Evolutionary conservation across 225 moss, liverwort and hornwort genomes (phyloP), one percentile per base, ranked within the genome.

Genomic region (Antitrichia curtipendula): DNA sequence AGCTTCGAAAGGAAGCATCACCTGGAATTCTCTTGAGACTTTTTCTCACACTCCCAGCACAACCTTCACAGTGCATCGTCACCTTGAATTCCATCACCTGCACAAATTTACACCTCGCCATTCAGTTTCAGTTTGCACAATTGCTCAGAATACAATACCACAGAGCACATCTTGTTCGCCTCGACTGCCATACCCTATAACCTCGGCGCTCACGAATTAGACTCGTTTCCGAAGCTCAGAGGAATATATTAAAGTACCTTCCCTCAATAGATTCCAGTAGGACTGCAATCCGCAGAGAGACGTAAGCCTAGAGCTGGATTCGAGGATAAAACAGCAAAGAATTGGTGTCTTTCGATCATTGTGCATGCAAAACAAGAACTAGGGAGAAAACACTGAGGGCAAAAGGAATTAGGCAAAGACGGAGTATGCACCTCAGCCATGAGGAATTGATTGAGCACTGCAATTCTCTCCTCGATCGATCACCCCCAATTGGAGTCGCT

Each of bases 61-160:
- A 94, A 36, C 94, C 94, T 88, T 94, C 94, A 54, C 94, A 94
- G 87, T 94, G 94, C 92, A 94, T 89, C 86, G 66, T 84, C 56
- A 94, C 91, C 40, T 78, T 85, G 72, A 94, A 81, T 59, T 88
- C 92, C 91, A 91, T 88, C 86, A 91, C 86, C 94, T 91, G 89
- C 88, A 90, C 81, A 45, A 68, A 45, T 65, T 49, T 40, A 63
- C 52, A 66, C 34, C 65, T 74, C 49, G 34, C 77, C 28, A 53
- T 82, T 86, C 54, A 83, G n/a, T 52, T 71, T 82, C 65, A 68
- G 11, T 80, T 81, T 65, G 47, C 56, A 59, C 12, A 52, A 49
- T 59, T 60, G 60, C 43, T 62, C 62, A 61, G 28, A 80, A 77
- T 36, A n/a, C 60, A 27, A 50, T 40, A 60, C 47, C 28, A 20